Base-by-base conservation (phyloP, 495 filamentous ascomycete genomes). In the Sordaria brevicollis region DNA sequence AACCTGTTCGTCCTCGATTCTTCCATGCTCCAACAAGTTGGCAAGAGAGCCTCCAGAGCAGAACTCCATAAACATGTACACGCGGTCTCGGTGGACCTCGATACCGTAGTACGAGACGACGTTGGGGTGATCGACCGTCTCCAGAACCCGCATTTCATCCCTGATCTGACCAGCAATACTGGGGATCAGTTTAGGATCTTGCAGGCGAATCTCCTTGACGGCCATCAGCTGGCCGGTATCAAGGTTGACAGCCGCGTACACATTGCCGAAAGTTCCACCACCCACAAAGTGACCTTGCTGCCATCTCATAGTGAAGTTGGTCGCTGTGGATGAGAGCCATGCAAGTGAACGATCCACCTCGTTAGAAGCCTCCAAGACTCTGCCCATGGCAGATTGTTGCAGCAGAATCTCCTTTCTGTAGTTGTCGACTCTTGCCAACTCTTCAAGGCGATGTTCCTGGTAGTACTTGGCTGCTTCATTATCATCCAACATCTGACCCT, bases 31-130 rank as follows among this genome's bases (percentile, higher is more conserved):
- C 19, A 99, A 83, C 70, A 98, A 82, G 29, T 86, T 89, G 54
- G 95, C 93, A n/a, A 99, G 82, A 5, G 94, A 97, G 19, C 95
- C 95, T 35, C 96, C 94, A 3, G 92, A 94, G 75, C 95, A 99
- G 79, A 96, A 97, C 79, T 99, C 95, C 95, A 99, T 99, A 81
- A 99, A 99, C 73, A 99, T 96, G 80, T 98, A 99, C 6, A 98
- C 96, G 75, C 97, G 97, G 83, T 99, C 95, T 41, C 95, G 88
- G 79, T 98, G 95, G 3, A 97, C 95, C 78, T 99, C 95, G 75
- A 99, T 97, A 65, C 95, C 95, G 75, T 94, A 94, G 80, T 99
- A 99, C 7, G 92, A 93, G 6, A 99, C 95, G 57, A 99, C 94
- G 76, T 99, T 98, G 8, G 96, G 96, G 76, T 98, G 95, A 76